Base-by-base conservation (phyloP, 805 yeast species). In the Starmerella powellii region DNA sequence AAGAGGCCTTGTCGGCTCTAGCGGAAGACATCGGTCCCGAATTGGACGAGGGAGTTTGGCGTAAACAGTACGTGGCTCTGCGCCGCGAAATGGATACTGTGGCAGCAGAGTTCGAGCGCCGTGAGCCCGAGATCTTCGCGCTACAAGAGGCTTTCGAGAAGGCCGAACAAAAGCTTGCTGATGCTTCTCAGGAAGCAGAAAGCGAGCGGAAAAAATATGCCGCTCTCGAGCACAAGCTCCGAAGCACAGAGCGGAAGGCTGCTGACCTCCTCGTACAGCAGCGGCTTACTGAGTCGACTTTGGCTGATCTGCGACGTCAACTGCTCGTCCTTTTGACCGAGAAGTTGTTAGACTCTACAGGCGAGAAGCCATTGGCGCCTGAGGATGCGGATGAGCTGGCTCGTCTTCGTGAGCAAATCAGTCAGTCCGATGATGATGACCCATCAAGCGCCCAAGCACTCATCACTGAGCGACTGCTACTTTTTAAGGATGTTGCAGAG, bases 271-370 rank as follows among this genome's bases (percentile, higher is more conserved):
- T 68, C 48, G 58, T 63, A 20, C 79, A 75, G 50, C 56, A 70
- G 12, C 61, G 57, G 13, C 63, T 72, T 4, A 58, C 80, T 48
- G 67, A 70, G 34, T 72, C 70, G 43, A 76, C 79, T 49, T 72
- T 79, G 33, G 63, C 69, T 23, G 96, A 88, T 55, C 63, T 88
- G 31, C 82, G 93, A 6, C 74, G 77, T 33, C 97, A 88, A 58
- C 71, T 91, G n/a, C 84, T 82, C 51, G 71, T 69, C 37, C 67
- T 86, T 29, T 66, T 88, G 30, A 71, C 80, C 13, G 65, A 65
- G 42, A 45, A 56, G 30, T 84, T 81, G 55, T 66, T 82, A 2
- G 67, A 75, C 23, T 68, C 75, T 35, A 72, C 70, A 11, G 64
- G 72, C n/a, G n/a, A n/a, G n/a, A n/a, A n/a, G n/a, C 82, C 88